Evolutionary conservation across 331 rosid genomes (phyloP).

Genomic region (Phaseolus coccineus): DNA sequence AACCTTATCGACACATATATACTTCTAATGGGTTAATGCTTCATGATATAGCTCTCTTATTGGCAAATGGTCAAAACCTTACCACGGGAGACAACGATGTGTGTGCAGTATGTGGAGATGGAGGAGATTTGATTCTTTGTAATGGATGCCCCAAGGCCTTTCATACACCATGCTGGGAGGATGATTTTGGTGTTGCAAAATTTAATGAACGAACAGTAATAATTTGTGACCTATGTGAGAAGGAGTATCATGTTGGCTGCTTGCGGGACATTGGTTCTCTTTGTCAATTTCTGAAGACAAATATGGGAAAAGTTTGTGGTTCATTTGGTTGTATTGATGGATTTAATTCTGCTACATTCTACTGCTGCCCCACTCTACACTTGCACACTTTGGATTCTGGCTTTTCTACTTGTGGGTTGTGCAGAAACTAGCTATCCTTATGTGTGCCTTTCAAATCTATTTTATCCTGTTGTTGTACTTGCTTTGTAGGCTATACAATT

Average conservation of each 20-base stretch:
- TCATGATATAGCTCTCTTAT: constrained; percentile 92
- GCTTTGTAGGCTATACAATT: too few species aligned
- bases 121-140: constrained; percentile 88
- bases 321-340: too few species aligned
- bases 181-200: constrained; percentile 87
- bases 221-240: constrained; percentile 97
- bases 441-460: too few species aligned
- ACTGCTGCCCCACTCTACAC: too few species aligned
- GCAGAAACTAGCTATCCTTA: too few species aligned
- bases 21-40: constrained; percentile 93
- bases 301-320: too few species aligned
- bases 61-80: constrained; percentile 93
- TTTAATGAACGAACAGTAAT: constrained; percentile 94
- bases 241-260: constrained; percentile 98
- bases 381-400: too few species aligned
- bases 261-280: constrained; percentile 68
- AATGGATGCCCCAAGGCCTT: constrained; percentile 93
- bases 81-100: constrained; percentile 95
- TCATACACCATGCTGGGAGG: constrained; percentile 80
- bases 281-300: too few species aligned
- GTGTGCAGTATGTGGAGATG: constrained; percentile 96
- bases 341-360: too few species aligned
- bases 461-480: too few species aligned
- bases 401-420: too few species aligned
- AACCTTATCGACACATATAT: constrained; percentile 93